Base-by-base conservation (phyloP, 805 yeast genomes). In the Tetrapisispora taiwanensis region DNA sequence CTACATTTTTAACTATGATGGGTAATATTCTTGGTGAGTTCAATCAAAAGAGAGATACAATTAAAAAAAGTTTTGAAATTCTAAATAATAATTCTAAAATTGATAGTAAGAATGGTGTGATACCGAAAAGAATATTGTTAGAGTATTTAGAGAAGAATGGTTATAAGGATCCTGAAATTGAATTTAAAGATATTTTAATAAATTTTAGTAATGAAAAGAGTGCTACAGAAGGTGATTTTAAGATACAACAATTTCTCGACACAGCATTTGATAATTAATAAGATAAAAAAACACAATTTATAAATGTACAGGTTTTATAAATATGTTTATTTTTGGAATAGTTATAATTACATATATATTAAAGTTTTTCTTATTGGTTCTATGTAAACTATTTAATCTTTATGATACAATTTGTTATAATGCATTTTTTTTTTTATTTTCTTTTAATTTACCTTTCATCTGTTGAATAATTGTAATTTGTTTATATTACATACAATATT, bases 1-100 rank as follows among this genome's bases (percentile, higher is more conserved):
- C 89, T 4, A 73, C 73, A 38, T 88, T 78, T 55, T 65, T 83
- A 50, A 73, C 79, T 10, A 60, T 78, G 35, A 75, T 88, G 77
- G 75, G 83, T 3, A 57, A 65, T 1, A 76, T 73, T 47, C 61
- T 82, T 42, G 66, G 68, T 32, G 69, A 71, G 43, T 67, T 84
- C 37, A 71, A 77, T 17, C 67, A 76, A 53, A 62, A 72, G 48
- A 61, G 67, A 46, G 79, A 78, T 56, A 56, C 88, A 9, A 24
- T 36, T 17, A 59, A 67, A 38, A 70, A 74, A 41, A 88, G 92
- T 1, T 70, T 87, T 48, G 66, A 36, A n/a, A 36, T 17, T 30
- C n/a, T 39, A 24, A 30, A 17, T 30, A n/a, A n/a, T 2, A 24
- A 22, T 17, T 40, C 39, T 17, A 32, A 42, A 2, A 48, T 48